Conservation (phyloP, 164 flowering plant genomes). For the Euptelea pleiosperma region DNA sequence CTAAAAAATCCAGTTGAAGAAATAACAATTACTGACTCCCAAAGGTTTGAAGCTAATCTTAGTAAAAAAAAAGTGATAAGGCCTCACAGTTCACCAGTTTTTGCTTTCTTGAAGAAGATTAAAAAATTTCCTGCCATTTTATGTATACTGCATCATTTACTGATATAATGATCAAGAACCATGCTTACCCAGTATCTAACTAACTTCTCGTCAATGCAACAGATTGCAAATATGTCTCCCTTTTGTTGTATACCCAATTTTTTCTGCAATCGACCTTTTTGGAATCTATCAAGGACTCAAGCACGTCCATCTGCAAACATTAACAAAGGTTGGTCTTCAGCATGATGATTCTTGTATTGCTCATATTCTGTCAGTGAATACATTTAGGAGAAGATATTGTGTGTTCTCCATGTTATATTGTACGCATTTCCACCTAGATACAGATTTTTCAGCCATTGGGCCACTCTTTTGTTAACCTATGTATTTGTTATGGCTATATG, state of each 20-base stretch:
- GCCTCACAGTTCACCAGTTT: no score
- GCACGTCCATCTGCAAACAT: constrained; percentile 85
- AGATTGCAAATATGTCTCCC: constrained; percentile 77
- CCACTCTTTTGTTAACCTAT: no score
- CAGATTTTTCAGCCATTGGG: no score
- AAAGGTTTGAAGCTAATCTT: no score
- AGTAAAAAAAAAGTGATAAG: no score
- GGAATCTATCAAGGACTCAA: constrained; percentile 85
- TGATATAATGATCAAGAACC: constrained; percentile 5
- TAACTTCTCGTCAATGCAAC: constrained; percentile 6
- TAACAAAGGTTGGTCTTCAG: constrained; percentile 67
- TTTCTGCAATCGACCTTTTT: constrained; percentile 72
- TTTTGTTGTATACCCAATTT: constrained; percentile 73
- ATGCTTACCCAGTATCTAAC: constrained; percentile 6
- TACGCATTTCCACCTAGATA: no score
- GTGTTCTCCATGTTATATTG: no score
- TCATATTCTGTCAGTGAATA: no score
- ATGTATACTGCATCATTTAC: neutral
- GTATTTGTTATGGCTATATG: no score
- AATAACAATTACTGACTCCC: no score
- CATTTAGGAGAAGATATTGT: no score
- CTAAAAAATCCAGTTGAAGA: no score
- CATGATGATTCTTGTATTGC: neutral
- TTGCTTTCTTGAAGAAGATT: neutral
- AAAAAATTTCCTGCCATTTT: neutral